phyloP scores from a whole-genome alignment of 805 yeast genomes.

The Nakazawaea ambrosiae region DNA sequence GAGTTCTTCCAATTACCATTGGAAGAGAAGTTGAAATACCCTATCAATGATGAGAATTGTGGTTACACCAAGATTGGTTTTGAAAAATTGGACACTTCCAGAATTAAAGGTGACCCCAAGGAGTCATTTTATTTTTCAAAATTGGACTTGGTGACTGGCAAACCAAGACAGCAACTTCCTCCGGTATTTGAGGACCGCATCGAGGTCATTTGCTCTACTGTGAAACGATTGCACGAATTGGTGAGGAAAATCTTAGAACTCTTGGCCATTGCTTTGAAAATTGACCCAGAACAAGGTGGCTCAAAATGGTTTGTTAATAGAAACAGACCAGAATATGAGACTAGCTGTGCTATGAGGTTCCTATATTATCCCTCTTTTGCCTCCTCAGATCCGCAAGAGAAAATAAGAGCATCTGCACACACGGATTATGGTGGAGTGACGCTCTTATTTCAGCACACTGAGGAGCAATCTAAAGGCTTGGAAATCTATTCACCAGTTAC shows the following conservation, averaged over 20 bases:
- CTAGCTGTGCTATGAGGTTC: constrained; percentile 60
- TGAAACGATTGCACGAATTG: constrained; percentile 35
- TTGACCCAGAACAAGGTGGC: constrained; percentile 42
- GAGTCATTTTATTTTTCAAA: constrained; percentile 60
- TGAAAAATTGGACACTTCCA: constrained; percentile 28
- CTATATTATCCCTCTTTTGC: constrained; percentile 59
- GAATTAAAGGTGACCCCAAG: constrained; percentile 47
- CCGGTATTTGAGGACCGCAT: constrained; percentile 36
- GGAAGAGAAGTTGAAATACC: constrained; percentile 40
- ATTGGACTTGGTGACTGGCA: constrained; percentile 43
- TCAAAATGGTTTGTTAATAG: constrained; percentile 52
- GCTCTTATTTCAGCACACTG: constrained; percentile 54
- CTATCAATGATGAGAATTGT: constrained; percentile 48
- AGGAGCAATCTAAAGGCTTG: constrained; percentile 59
- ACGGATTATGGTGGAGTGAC: constrained; percentile 76
- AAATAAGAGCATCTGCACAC: constrained; percentile 72
- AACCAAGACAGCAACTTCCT: constrained; percentile 38
- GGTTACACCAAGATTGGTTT: constrained; percentile 47
- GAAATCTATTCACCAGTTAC: constrained; percentile 46
- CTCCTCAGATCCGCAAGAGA: constrained; percentile 37
- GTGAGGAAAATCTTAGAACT: constrained; percentile 41
- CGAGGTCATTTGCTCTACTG: constrained; percentile 25
- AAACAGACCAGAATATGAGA: constrained; percentile 40
- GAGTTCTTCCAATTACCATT: constrained; percentile 38
- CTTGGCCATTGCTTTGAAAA: constrained; percentile 51